Conservation (phyloP, 2,329 filamentous ascomycete genomes). For the Botrytis byssoidea region DNA sequence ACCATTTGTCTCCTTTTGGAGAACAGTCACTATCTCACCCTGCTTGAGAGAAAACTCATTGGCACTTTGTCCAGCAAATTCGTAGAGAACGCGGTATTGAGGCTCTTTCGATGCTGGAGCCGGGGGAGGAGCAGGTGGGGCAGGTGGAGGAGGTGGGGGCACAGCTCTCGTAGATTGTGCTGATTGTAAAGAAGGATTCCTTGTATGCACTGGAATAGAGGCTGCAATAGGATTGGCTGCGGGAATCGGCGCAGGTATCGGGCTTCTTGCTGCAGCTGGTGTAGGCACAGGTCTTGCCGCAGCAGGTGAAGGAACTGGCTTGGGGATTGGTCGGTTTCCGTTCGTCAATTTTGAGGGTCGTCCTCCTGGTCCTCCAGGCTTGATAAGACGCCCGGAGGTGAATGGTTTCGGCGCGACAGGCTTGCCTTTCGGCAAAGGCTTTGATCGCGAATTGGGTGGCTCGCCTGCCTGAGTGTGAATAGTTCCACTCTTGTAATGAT, state of each 20-base stretch:
- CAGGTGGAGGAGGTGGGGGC: conserved; percentile 55
- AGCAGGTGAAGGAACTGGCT: conserved; percentile 34
- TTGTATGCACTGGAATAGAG: conserved; percentile 52
- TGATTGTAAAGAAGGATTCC: conserved; percentile 44
- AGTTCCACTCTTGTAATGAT: conserved; percentile 90
- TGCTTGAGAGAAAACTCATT: conserved; percentile 81
- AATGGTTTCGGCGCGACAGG: conserved; percentile 86
- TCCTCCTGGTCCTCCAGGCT: conserved; percentile 81
- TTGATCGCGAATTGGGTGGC: conserved; percentile 76
- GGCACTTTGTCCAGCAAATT: conserved; percentile 79
- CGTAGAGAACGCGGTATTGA: conserved; percentile 87
- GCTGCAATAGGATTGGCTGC: conserved; percentile 30
- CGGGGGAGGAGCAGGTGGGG: conserved; percentile 65
- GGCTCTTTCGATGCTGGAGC: conserved; percentile 65
- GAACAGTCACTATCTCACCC: conserved; percentile 80
- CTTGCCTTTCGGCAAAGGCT: conserved; percentile 82
- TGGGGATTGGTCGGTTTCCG: conserved; percentile 38
- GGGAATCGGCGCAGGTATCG: conserved; percentile 19
- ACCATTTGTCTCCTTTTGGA: conserved; percentile 97
- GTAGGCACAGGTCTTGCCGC: conserved; percentile 1
- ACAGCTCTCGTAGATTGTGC: conserved; percentile 48
- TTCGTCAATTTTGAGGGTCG: conserved; percentile 69
- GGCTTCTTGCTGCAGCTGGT: conserved; percentile 23
- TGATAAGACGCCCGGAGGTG: conserved; percentile 88
- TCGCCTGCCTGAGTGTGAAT: conserved; percentile 87